Evolutionary conservation across 176 grass and related monocot species (phyloP), one percentile per base, ranked within the genome.

Genomic region (Secale cereale): DNA sequence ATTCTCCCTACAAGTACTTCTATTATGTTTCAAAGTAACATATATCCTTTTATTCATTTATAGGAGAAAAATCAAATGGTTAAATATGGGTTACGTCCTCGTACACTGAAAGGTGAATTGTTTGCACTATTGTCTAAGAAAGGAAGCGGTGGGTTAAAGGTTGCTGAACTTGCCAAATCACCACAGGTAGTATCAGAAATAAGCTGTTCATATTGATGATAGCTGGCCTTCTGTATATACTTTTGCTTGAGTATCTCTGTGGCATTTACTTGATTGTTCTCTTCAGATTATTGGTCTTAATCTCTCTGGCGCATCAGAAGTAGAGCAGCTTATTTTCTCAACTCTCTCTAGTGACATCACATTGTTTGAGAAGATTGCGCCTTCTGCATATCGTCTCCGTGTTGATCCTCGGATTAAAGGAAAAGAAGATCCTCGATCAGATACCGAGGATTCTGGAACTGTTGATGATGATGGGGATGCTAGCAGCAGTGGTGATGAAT

Each of bases 281-380:
- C 88, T 91, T 92, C 87, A 96, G 93, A 89, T 96, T 87, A 65
- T 86, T 57, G 91, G 94, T 66, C 91, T 96, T 79, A 79, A 74
- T 40, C 68, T 92, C 45, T 84, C 83, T 1, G 79, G 67, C 71
- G 78, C 81, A 79, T 82, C 69, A 74, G 91, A 92, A 81, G 31
- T 93, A 78, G 93, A 99, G 35, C 81, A 96, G 62, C 77, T 86
- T 57, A 92, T 99, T 76, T 78, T 76, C 80, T 91, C 73, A 57
- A 96, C 90, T 76, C 94, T 99, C 85, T 96, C 91, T 22, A 99
- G 97, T 88, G 97, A 99, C n/a, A 99, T 99, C 82, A 94, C 97
- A 77, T 90, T 99, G 76, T 99, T 99, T 88, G 97, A 99, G 84
- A 99, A 94, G 82, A 99, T 99, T 45, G 75, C 91, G 12, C 79